Evolutionary conservation across 192 early-diverging fungal genomes (phyloP).

Genomic region (Thamnidium elegans): DNA sequence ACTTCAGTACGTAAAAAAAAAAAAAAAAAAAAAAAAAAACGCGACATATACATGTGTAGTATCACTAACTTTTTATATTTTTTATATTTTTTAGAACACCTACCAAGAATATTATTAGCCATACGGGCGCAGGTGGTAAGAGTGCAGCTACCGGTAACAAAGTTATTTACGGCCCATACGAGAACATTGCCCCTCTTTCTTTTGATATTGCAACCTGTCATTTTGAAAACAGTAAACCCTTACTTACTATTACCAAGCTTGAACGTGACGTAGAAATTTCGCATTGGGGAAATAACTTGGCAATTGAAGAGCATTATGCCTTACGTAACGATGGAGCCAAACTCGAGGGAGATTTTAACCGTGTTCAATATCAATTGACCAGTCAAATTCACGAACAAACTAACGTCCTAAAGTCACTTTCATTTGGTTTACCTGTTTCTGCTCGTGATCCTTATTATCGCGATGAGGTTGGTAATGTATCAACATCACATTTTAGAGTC

Average conservation of each 20-base stretch:
- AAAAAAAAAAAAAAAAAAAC: neutral
- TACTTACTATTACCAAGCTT: conserved; percentile 57
- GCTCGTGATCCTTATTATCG: conserved; percentile 79
- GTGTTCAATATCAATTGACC: conserved; percentile 60
- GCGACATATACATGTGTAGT: neutral
- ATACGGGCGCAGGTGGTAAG: conserved; percentile 33
- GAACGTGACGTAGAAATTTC: conserved; percentile 77
- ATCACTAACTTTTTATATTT: neutral
- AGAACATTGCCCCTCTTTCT: conserved; percentile 39
- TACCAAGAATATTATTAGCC: conserved; percentile 37
- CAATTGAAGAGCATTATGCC: conserved; percentile 79
- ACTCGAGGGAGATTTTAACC: conserved; percentile 65
- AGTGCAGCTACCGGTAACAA: conserved; percentile 49
- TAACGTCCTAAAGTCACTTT: conserved; percentile 52
- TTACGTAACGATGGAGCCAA: conserved; percentile 76
- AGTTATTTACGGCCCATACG: conserved; percentile 75
- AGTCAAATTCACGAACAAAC: conserved; percentile 41
- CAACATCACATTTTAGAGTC: conserved; percentile 71
- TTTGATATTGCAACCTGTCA: conserved; percentile 53
- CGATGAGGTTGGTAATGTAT: conserved; percentile 96
- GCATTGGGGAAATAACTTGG: conserved; percentile 80
- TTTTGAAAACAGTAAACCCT: conserved; percentile 59
- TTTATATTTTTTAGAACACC: conserved; percentile 36
- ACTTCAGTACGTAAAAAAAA: conserved; percentile 59
- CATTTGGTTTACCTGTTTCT: conserved; percentile 62